Percentiles rank a stretch among this genome's conserved stretches.
Evolutionary conservation across 257 asterid genomes (phyloP).

Genomic region (Coffea eugenioides): DNA sequence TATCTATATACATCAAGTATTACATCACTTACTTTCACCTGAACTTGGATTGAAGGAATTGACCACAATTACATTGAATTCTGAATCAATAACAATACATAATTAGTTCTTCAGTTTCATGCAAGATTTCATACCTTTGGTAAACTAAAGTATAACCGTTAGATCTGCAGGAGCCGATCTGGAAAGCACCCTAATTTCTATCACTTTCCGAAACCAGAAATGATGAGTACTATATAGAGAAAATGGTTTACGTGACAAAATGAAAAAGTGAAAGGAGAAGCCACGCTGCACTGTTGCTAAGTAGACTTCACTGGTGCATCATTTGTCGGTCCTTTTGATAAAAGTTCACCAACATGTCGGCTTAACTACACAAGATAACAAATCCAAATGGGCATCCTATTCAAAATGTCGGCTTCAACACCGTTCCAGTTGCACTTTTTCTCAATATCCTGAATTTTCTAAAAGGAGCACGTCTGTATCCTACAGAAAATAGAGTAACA

Average conservation of each 20-base stretch:
- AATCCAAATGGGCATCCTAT: neutral
- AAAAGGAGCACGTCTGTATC: neutral
- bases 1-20: too few species aligned
- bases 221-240: neutral
- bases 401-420: constrained; percentile 8
- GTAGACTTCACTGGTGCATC: neutral
- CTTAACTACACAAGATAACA: neutral
- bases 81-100: too few species aligned
- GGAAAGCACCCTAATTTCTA: constrained; percentile 1
- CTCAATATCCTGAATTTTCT: neutral
- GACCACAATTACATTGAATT: too few species aligned
- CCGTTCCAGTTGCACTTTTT: neutral
- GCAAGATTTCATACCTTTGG: neutral
- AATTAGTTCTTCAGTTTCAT: too few species aligned
- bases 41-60: too few species aligned
- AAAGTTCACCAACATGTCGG: neutral
- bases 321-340: neutral
- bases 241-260: neutral
- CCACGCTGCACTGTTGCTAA: neutral
- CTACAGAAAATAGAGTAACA: neutral
- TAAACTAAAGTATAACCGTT: neutral
- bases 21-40: too few species aligned
- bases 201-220: neutral
- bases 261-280: neutral
- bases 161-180: neutral